These are phyloP conservation scores for Leptographium procerum DNA, from an alignment of 2,329 filamentous ascomycete species.

Conservation along the genomic window DNA sequence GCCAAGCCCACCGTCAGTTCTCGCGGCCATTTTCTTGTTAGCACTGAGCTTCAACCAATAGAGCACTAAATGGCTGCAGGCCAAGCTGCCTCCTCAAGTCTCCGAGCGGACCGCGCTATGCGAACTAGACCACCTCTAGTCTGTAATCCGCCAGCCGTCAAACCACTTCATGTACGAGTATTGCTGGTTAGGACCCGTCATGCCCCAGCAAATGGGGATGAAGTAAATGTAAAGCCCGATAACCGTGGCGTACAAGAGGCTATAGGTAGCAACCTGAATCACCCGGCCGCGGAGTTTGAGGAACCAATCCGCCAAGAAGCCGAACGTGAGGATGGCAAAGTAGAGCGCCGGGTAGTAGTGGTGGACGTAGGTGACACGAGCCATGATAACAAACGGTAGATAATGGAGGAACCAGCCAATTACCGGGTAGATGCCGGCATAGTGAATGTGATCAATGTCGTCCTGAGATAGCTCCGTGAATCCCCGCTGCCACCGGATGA, in stretches of 20 bases:
- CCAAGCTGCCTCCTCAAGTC: not conserved
- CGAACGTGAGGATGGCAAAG: slow-evolving; percentile 83
- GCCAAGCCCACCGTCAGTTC: not conserved
- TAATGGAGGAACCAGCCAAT: slow-evolving; percentile 96
- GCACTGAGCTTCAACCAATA: not conserved
- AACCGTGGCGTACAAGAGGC: slow-evolving; percentile 58
- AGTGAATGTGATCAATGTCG: slow-evolving; percentile 92
- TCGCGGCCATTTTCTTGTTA: not conserved
- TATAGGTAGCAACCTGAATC: slow-evolving; percentile 60
- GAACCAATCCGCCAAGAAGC: slow-evolving; percentile 81
- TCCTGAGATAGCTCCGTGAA: slow-evolving; percentile 67
- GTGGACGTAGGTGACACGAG: slow-evolving; percentile 96
- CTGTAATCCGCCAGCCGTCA: slow-evolving; percentile 71
- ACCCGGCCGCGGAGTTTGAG: slow-evolving; percentile 53
- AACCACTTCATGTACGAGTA: slow-evolving; percentile 96
- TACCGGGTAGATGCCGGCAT: slow-evolving; percentile 80
- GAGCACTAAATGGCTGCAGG: not conserved
- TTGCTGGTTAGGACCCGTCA: slow-evolving; percentile 72
- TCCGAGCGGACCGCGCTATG: not conserved
- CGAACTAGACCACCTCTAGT: no score
- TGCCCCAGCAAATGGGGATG: slow-evolving; percentile 91
- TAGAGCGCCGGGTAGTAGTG: slow-evolving; percentile 98
- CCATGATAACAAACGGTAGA: slow-evolving; percentile 92
- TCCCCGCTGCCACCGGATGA: slow-evolving; percentile 90
- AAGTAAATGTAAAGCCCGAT: slow-evolving; percentile 83